Percentiles rank a stretch among this genome's conserved stretches.
phyloP scores from a whole-genome alignment of 1,284 basidiomycete genomes.

The Boletus sp. region DNA sequence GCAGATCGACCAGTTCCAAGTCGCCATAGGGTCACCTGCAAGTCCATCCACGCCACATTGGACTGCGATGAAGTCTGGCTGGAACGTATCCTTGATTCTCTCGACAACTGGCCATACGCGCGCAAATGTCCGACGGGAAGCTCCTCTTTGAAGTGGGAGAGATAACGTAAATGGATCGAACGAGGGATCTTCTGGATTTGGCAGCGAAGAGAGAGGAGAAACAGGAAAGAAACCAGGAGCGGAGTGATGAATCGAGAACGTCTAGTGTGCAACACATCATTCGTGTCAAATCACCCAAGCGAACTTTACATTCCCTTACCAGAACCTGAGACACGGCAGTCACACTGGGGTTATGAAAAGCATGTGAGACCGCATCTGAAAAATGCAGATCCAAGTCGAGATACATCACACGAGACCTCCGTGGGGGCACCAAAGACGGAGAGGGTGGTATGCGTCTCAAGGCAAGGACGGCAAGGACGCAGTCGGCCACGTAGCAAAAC shows the following conservation, averaged over 20 bases:
- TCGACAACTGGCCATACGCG: constrained; percentile 65
- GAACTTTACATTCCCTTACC: constrained; percentile 31
- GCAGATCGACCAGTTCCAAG: constrained; percentile 74
- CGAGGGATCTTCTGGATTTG: constrained; percentile 33
- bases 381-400: constrained; percentile 92
- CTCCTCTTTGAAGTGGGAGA: constrained; percentile 67
- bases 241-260: constrained; percentile 81
- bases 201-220: constrained; percentile 51
- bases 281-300: neutral
- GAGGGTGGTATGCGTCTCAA: constrained; percentile 41
- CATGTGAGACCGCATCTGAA: constrained; percentile 82
- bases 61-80: constrained; percentile 76
- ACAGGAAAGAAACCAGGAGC: constrained; percentile 82
- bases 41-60: constrained; percentile 88
- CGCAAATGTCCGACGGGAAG: constrained; percentile 57
- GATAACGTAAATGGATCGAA: constrained; percentile 75
- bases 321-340: constrained; percentile 51
- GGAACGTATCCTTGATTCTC: constrained; percentile 56
- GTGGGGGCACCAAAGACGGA: constrained; percentile 6
- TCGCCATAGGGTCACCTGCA: constrained; percentile 75
- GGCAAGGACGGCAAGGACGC: constrained; percentile 71
- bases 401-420: constrained; percentile 76
- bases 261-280: constrained; percentile 37
- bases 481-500: constrained; percentile 93
- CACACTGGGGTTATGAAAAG: constrained; percentile 51